A percentile compares a stretch with the other conserved stretches of the same genome.
Evolutionary conservation across 768 basidiomycete species (phyloP).

Genomic region (Rhodotorula babjevae): DNA sequence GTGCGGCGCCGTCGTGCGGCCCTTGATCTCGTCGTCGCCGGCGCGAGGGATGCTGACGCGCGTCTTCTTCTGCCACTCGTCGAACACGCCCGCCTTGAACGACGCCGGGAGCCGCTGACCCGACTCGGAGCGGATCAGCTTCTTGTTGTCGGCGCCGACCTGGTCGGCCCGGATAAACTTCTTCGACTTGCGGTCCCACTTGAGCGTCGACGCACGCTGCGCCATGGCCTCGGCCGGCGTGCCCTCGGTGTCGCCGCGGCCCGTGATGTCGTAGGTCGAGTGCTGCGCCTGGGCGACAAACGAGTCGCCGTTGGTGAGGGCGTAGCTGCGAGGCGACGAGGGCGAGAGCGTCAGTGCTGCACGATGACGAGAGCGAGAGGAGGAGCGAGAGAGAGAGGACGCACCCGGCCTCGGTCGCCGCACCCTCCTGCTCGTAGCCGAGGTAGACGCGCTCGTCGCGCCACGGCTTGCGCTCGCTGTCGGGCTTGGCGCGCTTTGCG

Average conservation of each 20-base stretch:
- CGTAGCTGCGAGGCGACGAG: conserved; percentile 59
- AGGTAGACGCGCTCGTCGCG: conserved; percentile 85
- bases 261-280: conserved; percentile 74
- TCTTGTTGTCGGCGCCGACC: conserved; percentile 82
- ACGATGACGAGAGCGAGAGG: background rate
- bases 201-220: conserved; percentile 57
- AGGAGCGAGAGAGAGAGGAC: conserved; percentile 37
- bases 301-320: conserved; percentile 75
- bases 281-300: conserved; percentile 77
- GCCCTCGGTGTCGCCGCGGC: conserved; percentile 63
- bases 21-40: conserved; percentile 68
- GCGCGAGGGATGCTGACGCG: conserved; percentile 67
- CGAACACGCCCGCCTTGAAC: conserved; percentile 87
- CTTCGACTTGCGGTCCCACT: conserved; percentile 96
- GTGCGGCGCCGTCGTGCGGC: conserved; percentile 9
- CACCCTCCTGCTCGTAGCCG: conserved; percentile 83
- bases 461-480: conserved; percentile 52
- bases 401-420: conserved; percentile 83
- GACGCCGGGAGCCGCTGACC: conserved; percentile 84
- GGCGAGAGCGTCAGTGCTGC: background rate
- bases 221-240: conserved; percentile 54
- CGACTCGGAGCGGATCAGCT: conserved; percentile 86
- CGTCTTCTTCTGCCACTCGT: conserved; percentile 85
- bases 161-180: conserved; percentile 84
- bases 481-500: conserved; percentile 47